These are phyloP conservation scores for Exophiala oligosperma DNA, from an alignment of 2,329 filamentous ascomycete species.

Conservation along the genomic window DNA sequence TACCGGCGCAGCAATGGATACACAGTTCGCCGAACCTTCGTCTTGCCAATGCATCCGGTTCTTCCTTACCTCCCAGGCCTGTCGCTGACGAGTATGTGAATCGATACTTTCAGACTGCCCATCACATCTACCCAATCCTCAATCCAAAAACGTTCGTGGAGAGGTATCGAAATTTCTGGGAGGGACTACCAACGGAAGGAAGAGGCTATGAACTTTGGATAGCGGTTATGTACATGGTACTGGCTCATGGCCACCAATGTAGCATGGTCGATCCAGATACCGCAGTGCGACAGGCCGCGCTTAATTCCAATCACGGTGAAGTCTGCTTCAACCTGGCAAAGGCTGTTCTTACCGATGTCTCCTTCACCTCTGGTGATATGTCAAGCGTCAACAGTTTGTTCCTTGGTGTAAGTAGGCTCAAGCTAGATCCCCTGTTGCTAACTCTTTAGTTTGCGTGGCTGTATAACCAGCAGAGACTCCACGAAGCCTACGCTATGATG, in stretches of 20 bases:
- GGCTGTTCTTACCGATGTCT: slow-evolving; percentile 6
- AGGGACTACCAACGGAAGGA: slow-evolving; percentile 12
- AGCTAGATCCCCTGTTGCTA: slow-evolving; percentile 2
- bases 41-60: slow-evolving; percentile 3
- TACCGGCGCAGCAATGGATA: slow-evolving; percentile 5
- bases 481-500: slow-evolving; percentile 17
- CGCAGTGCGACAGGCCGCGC: slow-evolving; percentile 2
- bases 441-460: slow-evolving; percentile 15
- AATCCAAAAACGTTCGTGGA: slow-evolving; percentile 5
- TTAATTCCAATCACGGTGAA: slow-evolving; percentile 4
- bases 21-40: neutral
- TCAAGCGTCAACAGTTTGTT: slow-evolving; percentile 14
- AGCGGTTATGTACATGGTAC: slow-evolving; percentile 18
- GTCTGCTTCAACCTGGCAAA: slow-evolving; percentile 16
- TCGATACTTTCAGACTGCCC: slow-evolving; percentile 13
- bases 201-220: slow-evolving; percentile 13
- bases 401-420: neutral
- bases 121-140: slow-evolving; percentile 13
- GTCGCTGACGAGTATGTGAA: slow-evolving; percentile 13
- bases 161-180: slow-evolving; percentile 6
- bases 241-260: slow-evolving; percentile 17
- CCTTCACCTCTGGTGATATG: slow-evolving; percentile 15
- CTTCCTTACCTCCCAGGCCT: slow-evolving; percentile 2
- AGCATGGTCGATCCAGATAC: slow-evolving; percentile 15
- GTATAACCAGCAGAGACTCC: slow-evolving; percentile 15